Conservation (phyloP, 208 protist genomes). For the Novymonas esmeraldas region DNA sequence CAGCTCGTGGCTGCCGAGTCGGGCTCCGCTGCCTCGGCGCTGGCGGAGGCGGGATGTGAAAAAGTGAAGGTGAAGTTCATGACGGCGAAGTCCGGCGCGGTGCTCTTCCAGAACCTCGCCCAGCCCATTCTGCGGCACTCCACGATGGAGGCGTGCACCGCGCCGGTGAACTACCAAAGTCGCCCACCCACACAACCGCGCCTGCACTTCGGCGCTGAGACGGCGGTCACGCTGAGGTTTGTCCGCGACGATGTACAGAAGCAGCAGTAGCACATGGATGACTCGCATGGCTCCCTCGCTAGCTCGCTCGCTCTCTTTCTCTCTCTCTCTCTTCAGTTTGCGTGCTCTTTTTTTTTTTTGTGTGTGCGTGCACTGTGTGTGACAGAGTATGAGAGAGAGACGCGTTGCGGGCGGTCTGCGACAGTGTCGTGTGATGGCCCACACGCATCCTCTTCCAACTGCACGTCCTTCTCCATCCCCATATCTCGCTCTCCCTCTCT, state of each 20-base stretch:
- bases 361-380: neutral
- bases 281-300: no score
- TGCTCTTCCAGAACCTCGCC: neutral
- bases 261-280: neutral
- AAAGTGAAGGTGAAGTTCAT: conserved; percentile 12
- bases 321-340: neutral
- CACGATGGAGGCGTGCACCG: conserved; percentile 2
- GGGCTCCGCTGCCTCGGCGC: neutral
- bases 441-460: no score
- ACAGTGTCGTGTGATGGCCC: no score
- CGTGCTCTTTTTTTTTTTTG: neutral
- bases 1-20: neutral
- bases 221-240: neutral
- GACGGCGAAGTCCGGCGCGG: neutral
- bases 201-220: conserved; percentile 5
- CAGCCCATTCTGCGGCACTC: conserved; percentile 9
- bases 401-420: no score
- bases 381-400: no score
- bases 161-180: conserved; percentile 5
- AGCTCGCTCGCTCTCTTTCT: neutral
- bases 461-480: no score
- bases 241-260: neutral
- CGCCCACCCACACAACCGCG: neutral
- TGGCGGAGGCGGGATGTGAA: neutral
- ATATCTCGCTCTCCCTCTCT: no score